A percentile compares a stretch with the other conserved stretches of the same genome.
Conservation (phyloP, 2,329 filamentous ascomycete species). For the Calonectria naviculata region DNA sequence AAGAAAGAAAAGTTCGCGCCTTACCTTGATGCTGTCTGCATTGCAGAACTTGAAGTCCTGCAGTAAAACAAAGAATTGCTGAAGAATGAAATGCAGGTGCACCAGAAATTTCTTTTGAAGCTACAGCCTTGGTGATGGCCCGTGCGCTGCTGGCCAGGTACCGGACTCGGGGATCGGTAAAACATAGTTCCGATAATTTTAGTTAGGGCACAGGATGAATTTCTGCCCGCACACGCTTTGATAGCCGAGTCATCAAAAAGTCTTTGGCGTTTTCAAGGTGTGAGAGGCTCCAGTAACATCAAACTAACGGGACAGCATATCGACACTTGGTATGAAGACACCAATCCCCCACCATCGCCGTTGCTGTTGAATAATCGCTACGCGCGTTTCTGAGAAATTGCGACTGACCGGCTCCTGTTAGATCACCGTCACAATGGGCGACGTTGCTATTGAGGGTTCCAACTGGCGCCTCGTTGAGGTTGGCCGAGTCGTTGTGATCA, state of each 20-base stretch:
- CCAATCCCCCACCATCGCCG: conserved; percentile 42
- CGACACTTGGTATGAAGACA: conserved; percentile 52
- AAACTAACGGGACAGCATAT: conserved; percentile 52
- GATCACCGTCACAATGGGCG: conserved; percentile 80
- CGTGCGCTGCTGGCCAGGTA: conserved; percentile 26
- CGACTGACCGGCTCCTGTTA: conserved; percentile 52
- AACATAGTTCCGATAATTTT: conserved; percentile 46
- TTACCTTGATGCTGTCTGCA: conserved; percentile 42
- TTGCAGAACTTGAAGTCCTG: not conserved
- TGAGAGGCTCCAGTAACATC: conserved; percentile 49
- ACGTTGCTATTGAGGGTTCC: conserved; percentile 83
- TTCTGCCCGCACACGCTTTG: conserved; percentile 52
- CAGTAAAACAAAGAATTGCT: not conserved
- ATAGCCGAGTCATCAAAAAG: conserved; percentile 55
- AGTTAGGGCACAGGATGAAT: conserved; percentile 55
- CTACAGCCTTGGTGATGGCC: conserved; percentile 30
- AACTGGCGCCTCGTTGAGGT: conserved; percentile 98
- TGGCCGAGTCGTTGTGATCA: conserved; percentile 95
- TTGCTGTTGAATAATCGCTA: conserved; percentile 37
- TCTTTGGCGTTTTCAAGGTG: conserved; percentile 52
- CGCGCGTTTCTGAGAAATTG: conserved; percentile 37
- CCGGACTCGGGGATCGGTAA: conserved; percentile 31
- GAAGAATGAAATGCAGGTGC: not conserved
- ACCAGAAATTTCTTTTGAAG: conserved; percentile 41
- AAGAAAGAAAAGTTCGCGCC: conserved; percentile 20